Percentiles rank a stretch among this genome's conserved stretches.
Conservation (phyloP, 2,329 filamentous ascomycete species). For the Helminthosporium solani region DNA sequence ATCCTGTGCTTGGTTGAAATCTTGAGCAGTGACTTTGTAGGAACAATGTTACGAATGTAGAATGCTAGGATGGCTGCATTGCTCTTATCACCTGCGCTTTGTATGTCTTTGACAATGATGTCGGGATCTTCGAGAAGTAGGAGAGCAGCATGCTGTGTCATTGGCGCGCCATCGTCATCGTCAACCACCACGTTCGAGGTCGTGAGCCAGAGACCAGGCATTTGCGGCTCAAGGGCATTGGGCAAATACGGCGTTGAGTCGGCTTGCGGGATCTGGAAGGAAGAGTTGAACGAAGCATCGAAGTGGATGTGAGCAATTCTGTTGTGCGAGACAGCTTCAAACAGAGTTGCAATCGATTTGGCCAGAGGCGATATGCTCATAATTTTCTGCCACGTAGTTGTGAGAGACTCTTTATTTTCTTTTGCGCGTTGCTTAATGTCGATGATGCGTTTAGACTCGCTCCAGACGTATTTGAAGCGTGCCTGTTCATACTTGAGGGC, state of each 20-base stretch:
- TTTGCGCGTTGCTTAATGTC: slow-evolving; percentile 78
- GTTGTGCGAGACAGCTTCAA: slow-evolving; percentile 76
- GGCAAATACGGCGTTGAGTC: slow-evolving; percentile 73
- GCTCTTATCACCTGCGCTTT: slow-evolving; percentile 65
- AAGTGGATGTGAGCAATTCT: slow-evolving; percentile 83
- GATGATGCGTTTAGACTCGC: slow-evolving; percentile 81
- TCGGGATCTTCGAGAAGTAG: slow-evolving; percentile 82
- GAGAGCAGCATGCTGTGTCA: slow-evolving; percentile 85
- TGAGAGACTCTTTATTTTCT: slow-evolving; percentile 66
- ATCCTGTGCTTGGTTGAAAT: slow-evolving; percentile 71
- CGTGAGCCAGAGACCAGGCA: slow-evolving; percentile 80
- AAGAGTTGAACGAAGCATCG: slow-evolving; percentile 61
- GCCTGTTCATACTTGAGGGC: slow-evolving; percentile 91
- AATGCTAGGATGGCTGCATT: slow-evolving; percentile 76
- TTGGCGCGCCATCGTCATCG: slow-evolving; percentile 63
- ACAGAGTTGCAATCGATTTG: slow-evolving; percentile 78
- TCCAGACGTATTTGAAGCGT: slow-evolving; percentile 85
- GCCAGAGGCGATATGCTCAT: slow-evolving; percentile 74
- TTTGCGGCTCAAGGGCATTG: slow-evolving; percentile 65
- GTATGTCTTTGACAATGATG: slow-evolving; percentile 69
- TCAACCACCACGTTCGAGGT: slow-evolving; percentile 75
- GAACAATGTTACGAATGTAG: slow-evolving; percentile 60
- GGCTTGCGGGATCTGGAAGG: slow-evolving; percentile 62
- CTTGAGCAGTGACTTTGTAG: slow-evolving; percentile 69
- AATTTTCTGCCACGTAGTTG: slow-evolving; percentile 68